Conservation (phyloP, 2,329 filamentous ascomycete genomes). For the Penicillium glabrum region DNA sequence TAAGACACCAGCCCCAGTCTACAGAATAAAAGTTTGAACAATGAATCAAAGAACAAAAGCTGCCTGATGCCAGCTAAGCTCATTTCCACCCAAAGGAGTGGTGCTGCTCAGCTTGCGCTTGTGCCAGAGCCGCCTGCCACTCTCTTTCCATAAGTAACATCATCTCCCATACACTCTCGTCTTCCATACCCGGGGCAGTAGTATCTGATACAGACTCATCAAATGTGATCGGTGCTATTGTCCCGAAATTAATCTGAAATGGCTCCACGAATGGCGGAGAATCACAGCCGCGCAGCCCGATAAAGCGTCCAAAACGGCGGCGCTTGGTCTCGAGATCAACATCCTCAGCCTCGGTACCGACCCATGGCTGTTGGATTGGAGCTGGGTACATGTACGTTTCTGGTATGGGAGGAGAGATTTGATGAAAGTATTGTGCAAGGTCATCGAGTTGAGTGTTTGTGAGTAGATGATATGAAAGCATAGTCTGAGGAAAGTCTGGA, state of each 20-base stretch:
- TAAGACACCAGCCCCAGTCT: not conserved
- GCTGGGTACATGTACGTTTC: constrained; percentile 38
- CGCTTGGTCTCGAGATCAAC: constrained; percentile 40
- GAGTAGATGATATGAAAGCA: constrained; percentile 44
- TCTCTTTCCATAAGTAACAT: constrained; percentile 26
- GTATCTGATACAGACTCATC: not conserved
- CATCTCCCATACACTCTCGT: constrained; percentile 16
- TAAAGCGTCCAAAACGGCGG: constrained; percentile 44
- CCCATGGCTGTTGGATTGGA: constrained; percentile 27
- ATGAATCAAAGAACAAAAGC: not conserved
- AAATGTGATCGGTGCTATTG: not conserved
- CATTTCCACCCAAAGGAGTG: not conserved
- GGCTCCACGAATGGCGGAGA: not conserved
- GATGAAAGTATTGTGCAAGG: constrained; percentile 45
- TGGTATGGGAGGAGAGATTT: constrained; percentile 35
- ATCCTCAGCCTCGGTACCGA: constrained; percentile 21
- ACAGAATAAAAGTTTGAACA: not conserved
- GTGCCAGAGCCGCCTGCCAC: constrained; percentile 29
- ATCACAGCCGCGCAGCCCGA: constrained; percentile 36
- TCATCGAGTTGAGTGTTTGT: constrained; percentile 41
- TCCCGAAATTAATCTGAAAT: not conserved
- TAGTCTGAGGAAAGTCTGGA: constrained; percentile 38
- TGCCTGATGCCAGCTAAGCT: not conserved
- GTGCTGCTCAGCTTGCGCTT: constrained; percentile 22
- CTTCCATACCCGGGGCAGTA: not conserved